Evolutionary conservation across 305 asterid genomes (phyloP).

Genomic region (Fraxinus dipetala): DNA sequence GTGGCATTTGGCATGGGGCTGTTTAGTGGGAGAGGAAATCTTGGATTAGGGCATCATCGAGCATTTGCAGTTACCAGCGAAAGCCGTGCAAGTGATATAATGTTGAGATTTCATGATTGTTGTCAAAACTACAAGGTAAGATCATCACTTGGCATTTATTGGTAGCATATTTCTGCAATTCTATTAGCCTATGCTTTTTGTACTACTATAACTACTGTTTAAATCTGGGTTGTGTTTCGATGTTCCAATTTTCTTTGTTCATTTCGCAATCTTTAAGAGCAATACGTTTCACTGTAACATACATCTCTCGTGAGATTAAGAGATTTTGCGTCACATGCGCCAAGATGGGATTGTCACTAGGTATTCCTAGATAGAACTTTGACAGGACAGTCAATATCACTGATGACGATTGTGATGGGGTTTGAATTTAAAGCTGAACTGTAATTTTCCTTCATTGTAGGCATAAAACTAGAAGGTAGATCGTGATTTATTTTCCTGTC

Average conservation of each 20-base stretch:
- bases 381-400: neutral
- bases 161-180: slow-evolving; percentile 10
- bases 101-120: slow-evolving; percentile 90
- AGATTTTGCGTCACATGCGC: neutral
- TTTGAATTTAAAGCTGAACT: neutral
- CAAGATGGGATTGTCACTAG: neutral
- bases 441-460: neutral
- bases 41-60: slow-evolving; percentile 79
- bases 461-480: neutral
- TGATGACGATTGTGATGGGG: neutral
- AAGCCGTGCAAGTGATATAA: slow-evolving; percentile 89
- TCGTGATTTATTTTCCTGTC: neutral
- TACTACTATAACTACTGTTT: neutral
- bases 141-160: slow-evolving; percentile 1
- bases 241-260: neutral
- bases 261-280: neutral
- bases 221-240: neutral
- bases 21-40: slow-evolving; percentile 73
- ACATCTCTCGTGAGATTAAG: neutral
- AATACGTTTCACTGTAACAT: neutral
- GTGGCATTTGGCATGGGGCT: slow-evolving; percentile 98
- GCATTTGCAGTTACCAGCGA: slow-evolving; percentile 93
- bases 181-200: neutral
- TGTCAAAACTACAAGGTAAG: slow-evolving; percentile 91
- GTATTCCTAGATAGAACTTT: neutral